Percentiles rank a stretch among this genome's conserved stretches.
Conservation (phyloP, 176 grass and related monocot genomes). For the Cenchrus purpureus region DNA sequence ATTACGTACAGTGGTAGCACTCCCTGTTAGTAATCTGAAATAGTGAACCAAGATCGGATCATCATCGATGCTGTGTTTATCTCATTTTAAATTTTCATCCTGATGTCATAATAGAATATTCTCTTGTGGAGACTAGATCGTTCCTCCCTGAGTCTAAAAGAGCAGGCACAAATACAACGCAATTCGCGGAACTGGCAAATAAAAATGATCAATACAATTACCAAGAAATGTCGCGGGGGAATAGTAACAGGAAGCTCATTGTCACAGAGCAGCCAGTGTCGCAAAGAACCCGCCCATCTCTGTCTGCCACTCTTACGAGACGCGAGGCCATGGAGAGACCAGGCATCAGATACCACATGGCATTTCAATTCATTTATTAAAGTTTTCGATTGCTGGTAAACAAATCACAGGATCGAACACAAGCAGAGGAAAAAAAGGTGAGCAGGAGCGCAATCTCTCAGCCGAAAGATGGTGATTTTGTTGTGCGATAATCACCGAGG, state of each 20-base stretch:
- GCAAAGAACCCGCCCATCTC: conserved; percentile 47
- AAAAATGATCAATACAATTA: not conserved
- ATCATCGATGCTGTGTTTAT: too few relatives aligned
- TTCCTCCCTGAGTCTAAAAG: not conserved
- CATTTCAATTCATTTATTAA: not conserved
- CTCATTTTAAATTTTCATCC: too few relatives aligned
- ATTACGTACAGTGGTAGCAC: too few relatives aligned
- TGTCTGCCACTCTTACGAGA: conserved; percentile 56
- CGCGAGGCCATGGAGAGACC: conserved; percentile 41
- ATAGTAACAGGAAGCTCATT: conserved; percentile 54
- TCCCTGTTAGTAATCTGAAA: too few relatives aligned
- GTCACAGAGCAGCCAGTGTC: conserved; percentile 48
- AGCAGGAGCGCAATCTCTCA: conserved; percentile 36
- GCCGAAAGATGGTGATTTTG: conserved; percentile 64
- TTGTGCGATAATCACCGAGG: conserved; percentile 46
- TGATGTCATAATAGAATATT: too few relatives aligned
- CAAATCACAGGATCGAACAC: not conserved
- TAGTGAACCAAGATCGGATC: too few relatives aligned
- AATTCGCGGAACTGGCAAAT: not conserved
- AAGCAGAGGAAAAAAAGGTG: not conserved
- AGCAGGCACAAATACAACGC: not conserved
- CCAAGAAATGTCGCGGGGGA: conserved; percentile 39
- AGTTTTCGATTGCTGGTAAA: not conserved
- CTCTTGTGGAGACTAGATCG: not conserved
- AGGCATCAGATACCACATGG: conserved; percentile 64